phyloP scores from a whole-genome alignment of 495 filamentous ascomycete genomes.

The Xylona heveae region DNA sequence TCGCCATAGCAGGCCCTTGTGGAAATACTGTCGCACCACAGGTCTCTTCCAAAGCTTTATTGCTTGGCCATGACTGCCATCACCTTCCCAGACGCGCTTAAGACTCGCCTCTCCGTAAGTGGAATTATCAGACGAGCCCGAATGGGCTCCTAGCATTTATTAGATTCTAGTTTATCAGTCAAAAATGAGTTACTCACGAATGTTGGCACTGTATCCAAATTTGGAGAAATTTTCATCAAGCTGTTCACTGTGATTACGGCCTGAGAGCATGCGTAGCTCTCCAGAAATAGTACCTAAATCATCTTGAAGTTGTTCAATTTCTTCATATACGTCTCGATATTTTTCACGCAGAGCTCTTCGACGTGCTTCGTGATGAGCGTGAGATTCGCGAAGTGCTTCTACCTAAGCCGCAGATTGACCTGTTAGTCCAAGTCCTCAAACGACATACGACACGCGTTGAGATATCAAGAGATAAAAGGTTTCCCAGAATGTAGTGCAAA shows the following conservation, averaged over 20 bases:
- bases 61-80: conserved; percentile 18
- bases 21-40: conserved; percentile 36
- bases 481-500: too few relatives aligned
- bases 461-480: too few relatives aligned
- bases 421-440: background rate
- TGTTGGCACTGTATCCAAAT: conserved; percentile 33
- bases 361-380: conserved; percentile 24
- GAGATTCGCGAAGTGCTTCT: conserved; percentile 24
- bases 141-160: too few relatives aligned
- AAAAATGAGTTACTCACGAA: conserved; percentile 19
- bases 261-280: conserved; percentile 29
- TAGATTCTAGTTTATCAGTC: background rate
- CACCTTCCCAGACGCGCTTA: conserved; percentile 20
- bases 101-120: background rate
- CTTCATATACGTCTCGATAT: conserved; percentile 24
- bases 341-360: conserved; percentile 19
- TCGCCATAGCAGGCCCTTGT: conserved; percentile 37
- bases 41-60: conserved; percentile 33
- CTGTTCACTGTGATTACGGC: conserved; percentile 25
- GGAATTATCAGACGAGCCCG: background rate
- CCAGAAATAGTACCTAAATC: conserved; percentile 24
- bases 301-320: conserved; percentile 26
- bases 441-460: too few relatives aligned
- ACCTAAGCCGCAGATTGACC: conserved; percentile 8
- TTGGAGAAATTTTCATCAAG: conserved; percentile 34